phyloP scores from a whole-genome alignment of 306 rosid species.

The Vicia sativa region DNA sequence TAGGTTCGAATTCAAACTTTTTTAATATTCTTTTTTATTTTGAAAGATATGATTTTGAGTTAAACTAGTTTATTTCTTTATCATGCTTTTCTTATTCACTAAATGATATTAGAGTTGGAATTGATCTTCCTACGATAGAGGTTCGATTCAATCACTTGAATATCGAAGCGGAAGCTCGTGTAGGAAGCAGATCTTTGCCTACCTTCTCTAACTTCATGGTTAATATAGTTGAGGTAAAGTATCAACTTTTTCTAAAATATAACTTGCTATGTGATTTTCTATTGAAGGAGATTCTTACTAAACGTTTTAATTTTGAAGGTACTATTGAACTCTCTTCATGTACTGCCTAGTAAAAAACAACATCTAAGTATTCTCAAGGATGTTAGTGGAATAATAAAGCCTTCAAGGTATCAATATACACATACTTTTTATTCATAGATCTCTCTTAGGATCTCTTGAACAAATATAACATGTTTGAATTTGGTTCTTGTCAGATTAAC shows the following conservation, averaged over 20 bases:
- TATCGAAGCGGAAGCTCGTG: conserved; percentile 74
- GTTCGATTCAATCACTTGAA: conserved; percentile 68
- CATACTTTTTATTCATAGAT: background rate
- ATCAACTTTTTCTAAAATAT: background rate
- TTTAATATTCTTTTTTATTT: background rate
- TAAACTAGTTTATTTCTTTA: background rate
- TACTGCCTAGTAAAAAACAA: conserved; percentile 46
- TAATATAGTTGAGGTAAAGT: conserved; percentile 57
- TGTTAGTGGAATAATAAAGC: conserved; percentile 79
- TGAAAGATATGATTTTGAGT: background rate
- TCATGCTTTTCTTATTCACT: conserved; percentile 11
- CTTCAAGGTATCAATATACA: conserved; percentile 55
- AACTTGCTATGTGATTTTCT: conserved; percentile 11
- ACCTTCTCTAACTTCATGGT: conserved; percentile 62
- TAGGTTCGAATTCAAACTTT: conserved; percentile 14
- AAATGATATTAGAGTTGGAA: conserved; percentile 56
- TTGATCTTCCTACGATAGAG: conserved; percentile 75
- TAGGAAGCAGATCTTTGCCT: conserved; percentile 78
- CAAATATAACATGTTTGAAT: background rate
- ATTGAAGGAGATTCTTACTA: conserved; percentile 15
- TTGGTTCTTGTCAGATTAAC: conserved; percentile 54
- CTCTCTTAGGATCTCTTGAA: background rate
- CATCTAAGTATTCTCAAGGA: conserved; percentile 61
- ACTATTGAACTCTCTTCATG: conserved; percentile 40
- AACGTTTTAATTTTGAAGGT: conserved; percentile 33